Evolutionary conservation across 352 stramenopile species (phyloP), one percentile per base, ranked within the genome.

Genomic region (Phytophthora agathidicida): DNA sequence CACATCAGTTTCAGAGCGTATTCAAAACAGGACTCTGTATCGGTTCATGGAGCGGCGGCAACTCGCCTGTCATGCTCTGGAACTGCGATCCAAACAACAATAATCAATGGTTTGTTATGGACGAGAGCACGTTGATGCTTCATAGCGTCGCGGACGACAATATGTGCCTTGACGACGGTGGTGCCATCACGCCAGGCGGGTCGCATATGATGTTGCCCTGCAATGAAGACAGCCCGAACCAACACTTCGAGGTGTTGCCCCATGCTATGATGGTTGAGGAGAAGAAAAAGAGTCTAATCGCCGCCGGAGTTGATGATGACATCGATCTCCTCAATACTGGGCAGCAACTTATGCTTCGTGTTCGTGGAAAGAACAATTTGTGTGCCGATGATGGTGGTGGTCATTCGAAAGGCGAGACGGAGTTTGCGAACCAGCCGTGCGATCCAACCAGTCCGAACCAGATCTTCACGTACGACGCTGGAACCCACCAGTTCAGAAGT

Each of bases 311-410:
- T n/a, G 48, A 66, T 22, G 49, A 66, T n/a, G 42, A 54, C 7
- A 17, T 55, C 16, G 28, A 66, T 24, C 58, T 66, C 1, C 49
- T 71, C 19, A 48, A 55, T 27, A 47, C 61, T 2, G 55, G 48
- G 8, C 16, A 55, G 38, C 38, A 59, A 1, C 28, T 65, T 19
- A 54, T 73, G 51, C 28, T 70, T 27, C 59, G 52, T 32, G 23
- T 60, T 24, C 44, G 51, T n/a, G 48, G 59, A 2, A 71, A 71
- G 27, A 50, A 64, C 46, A 65, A 62, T 19, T 3, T 77, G 10
- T 78, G 70, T 28, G 33, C 66, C 6, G 70, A 78, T 19, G 70
- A 78, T 26, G 70, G 70, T 9, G 65, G 56, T 11, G 56, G 61
- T 9, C 60, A 57, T 26, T 44, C 20, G 1, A 57, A 50, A 8